phyloP scores from a whole-genome alignment of 257 asterid genomes.

The Orobanche coerulescens region DNA sequence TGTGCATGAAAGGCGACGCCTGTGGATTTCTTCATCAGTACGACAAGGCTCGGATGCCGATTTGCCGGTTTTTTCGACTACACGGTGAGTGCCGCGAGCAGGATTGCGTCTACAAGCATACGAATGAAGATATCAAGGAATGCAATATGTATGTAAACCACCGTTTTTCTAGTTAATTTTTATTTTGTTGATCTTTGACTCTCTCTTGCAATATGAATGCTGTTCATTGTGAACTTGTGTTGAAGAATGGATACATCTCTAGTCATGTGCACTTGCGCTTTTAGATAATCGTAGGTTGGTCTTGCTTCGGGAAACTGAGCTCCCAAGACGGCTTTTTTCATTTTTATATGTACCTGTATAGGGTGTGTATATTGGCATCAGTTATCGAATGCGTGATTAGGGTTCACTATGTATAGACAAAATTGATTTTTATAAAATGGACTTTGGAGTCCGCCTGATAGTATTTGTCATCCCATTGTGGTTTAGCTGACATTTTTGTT shows the following conservation, averaged over 20 bases:
- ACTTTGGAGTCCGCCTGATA: not conserved
- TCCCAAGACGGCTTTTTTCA: not conserved
- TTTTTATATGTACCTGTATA: not conserved
- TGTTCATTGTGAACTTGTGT: not conserved
- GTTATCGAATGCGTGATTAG: not conserved
- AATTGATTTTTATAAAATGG: not conserved
- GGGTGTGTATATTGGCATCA: not conserved
- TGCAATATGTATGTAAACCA: conserved; percentile 64
- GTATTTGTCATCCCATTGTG: not conserved
- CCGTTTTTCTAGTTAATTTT: not conserved
- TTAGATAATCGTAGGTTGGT: conserved; percentile 3
- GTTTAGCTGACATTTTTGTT: not conserved
- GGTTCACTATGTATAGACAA: not conserved
- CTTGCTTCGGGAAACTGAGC: not conserved
- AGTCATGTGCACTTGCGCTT: not conserved
- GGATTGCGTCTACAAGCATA: conserved; percentile 89
- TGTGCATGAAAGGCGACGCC: conserved; percentile 79
- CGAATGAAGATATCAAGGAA: conserved; percentile 90
- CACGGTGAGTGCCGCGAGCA: conserved; percentile 93
- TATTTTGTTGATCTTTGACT: not conserved
- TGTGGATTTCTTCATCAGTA: conserved; percentile 81
- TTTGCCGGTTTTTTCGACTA: conserved; percentile 61
- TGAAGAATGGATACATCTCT: not conserved
- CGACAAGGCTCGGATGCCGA: conserved; percentile 78
- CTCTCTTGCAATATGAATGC: not conserved